phyloP scores from a whole-genome alignment of 2,329 filamentous ascomycete species.

The Metarhizium rileyi region DNA sequence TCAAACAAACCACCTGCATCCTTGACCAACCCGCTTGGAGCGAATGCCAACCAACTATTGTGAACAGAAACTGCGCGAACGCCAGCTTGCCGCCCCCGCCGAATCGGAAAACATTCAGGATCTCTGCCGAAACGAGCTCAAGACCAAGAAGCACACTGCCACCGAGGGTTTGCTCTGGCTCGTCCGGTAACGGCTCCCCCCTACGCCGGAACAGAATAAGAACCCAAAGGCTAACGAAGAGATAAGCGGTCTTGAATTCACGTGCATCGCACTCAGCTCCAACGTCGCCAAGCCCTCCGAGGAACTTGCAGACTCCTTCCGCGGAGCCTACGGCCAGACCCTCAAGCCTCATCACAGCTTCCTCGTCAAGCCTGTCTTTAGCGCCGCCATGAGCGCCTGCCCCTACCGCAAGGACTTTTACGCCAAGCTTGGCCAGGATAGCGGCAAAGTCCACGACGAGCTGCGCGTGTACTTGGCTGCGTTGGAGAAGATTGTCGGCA shows the following conservation, averaged over 20 bases:
- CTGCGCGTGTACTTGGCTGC: slow-evolving; percentile 65
- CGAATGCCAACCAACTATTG: neutral
- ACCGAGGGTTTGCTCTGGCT: slow-evolving; percentile 90
- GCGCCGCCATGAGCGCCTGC: slow-evolving; percentile 82
- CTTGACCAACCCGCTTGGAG: neutral
- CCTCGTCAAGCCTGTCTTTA: slow-evolving; percentile 85
- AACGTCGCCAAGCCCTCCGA: slow-evolving; percentile 60
- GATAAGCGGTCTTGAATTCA: slow-evolving; percentile 83
- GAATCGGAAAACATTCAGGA: slow-evolving; percentile 80
- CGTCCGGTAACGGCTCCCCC: slow-evolving; percentile 50
- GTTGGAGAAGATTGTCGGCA: slow-evolving; percentile 67
- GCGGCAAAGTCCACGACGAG: slow-evolving; percentile 51
- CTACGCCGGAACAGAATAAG: neutral
- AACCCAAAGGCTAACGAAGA: neutral
- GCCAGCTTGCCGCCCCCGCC: slow-evolving; percentile 65
- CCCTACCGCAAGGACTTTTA: slow-evolving; percentile 95
- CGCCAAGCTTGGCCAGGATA: slow-evolving; percentile 65
- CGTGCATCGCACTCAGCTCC: slow-evolving; percentile 68
- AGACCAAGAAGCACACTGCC: slow-evolving; percentile 78
- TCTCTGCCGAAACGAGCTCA: slow-evolving; percentile 78
- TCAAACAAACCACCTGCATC: neutral
- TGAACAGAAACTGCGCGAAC: slow-evolving; percentile 74
- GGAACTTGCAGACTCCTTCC: slow-evolving; percentile 83
- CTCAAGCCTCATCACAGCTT: slow-evolving; percentile 90
- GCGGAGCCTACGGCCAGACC: slow-evolving; percentile 70